Conservation (phyloP, 1,284 basidiomycete species). For the Xerocomus minutiporus region DNA sequence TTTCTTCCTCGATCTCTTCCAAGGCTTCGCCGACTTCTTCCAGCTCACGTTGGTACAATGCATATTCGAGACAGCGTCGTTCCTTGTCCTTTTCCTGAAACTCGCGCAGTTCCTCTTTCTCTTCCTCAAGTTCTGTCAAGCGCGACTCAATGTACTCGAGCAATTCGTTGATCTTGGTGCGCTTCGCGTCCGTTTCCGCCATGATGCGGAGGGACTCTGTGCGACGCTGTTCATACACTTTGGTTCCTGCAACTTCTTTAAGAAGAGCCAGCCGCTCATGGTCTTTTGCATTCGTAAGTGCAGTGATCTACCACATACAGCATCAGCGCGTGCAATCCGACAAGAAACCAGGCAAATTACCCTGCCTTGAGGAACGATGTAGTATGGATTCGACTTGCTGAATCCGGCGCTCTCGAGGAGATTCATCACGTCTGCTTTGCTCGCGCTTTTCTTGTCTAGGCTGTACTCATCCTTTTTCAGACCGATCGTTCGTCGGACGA, state of each 20-base stretch:
- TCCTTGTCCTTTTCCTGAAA: conserved; percentile 96
- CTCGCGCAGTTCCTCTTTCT: conserved; percentile 96
- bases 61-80: conserved; percentile 92
- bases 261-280: conserved; percentile 88
- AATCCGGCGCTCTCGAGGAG: conserved; percentile 94
- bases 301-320: conserved; percentile 68
- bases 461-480: conserved; percentile 99
- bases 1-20: conserved; percentile 81
- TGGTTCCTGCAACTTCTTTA: conserved; percentile 98
- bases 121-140: conserved; percentile 88
- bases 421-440: conserved; percentile 97
- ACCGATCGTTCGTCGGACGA: conserved; percentile 90
- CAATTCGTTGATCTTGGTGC: conserved; percentile 86
- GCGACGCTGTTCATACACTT: conserved; percentile 95
- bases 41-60: conserved; percentile 86
- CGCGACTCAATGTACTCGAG: conserved; percentile 90
- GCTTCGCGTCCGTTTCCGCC: conserved; percentile 92
- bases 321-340: conserved; percentile 7
- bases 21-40: conserved; percentile 83
- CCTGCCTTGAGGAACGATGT: conserved; percentile 97
- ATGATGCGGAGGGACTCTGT: conserved; percentile 92
- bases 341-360: conserved; percentile 45
- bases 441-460: conserved; percentile 91
- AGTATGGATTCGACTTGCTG: conserved; percentile 96
- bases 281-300: conserved; percentile 96